A percentile compares a stretch with the other conserved stretches of the same genome.
Evolutionary conservation across 164 flowering plant genomes (phyloP).

Genomic region (Santalum album): DNA sequence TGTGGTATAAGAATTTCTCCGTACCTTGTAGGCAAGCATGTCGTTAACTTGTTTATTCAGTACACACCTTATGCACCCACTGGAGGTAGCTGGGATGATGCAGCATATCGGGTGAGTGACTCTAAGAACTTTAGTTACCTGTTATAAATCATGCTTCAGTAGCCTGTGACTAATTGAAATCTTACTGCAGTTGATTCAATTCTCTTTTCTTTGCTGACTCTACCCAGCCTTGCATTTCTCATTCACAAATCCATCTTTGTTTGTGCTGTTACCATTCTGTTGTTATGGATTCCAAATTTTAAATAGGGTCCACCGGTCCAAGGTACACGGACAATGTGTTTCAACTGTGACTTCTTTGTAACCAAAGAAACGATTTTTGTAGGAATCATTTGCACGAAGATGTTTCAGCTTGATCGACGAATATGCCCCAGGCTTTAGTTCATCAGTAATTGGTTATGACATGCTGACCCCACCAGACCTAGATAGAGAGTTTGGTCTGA

Average conservation of each 20-base stretch:
- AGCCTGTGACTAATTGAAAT: background rate
- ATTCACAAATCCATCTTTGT: too few species aligned
- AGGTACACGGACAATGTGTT: too few species aligned
- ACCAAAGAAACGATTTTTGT: conserved; percentile 1
- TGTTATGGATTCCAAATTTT: too few species aligned
- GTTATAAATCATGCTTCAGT: background rate
- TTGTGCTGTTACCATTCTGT: too few species aligned
- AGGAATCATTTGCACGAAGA: conserved; percentile 82
- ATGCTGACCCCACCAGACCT: conserved; percentile 97
- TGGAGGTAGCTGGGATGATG: conserved; percentile 85
- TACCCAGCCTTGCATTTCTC: too few species aligned
- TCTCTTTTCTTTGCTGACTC: too few species aligned
- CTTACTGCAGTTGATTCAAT: background rate
- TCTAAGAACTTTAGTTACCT: too few species aligned
- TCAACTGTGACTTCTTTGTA: too few species aligned
- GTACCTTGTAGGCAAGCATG: conserved; percentile 68
- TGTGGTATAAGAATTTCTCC: background rate
- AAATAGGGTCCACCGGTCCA: too few species aligned
- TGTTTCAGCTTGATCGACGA: conserved; percentile 84
- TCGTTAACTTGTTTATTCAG: conserved; percentile 79
- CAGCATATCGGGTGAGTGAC: conserved; percentile 59
- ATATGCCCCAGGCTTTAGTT: conserved; percentile 89
- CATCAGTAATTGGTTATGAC: conserved; percentile 80
- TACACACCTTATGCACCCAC: conserved; percentile 85
- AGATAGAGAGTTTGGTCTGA: conserved; percentile 80